phyloP scores from a whole-genome alignment of 371 early-diverging fungal genomes.

The Mortierella sp. region DNA sequence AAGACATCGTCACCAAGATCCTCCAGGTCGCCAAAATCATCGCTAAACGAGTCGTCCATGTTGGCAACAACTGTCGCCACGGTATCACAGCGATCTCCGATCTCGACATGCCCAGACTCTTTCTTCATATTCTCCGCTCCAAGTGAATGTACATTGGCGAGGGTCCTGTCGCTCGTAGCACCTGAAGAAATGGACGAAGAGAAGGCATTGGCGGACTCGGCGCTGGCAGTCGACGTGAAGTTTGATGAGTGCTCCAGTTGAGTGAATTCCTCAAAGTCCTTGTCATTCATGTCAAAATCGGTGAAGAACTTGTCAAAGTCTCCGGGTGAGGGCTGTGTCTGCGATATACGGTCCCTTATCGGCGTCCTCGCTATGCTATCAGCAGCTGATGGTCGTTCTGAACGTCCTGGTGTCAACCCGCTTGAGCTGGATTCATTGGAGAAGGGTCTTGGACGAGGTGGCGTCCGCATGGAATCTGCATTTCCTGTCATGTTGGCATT shows the following conservation, averaged over 20 bases:
- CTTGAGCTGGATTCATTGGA: neutral
- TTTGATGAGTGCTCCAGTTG: conserved; percentile 33
- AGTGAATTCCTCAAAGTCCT: conserved; percentile 39
- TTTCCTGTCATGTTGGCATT: conserved; percentile 31
- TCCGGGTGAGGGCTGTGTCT: conserved; percentile 26
- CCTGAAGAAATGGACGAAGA: conserved; percentile 3
- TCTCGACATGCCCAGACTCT: neutral
- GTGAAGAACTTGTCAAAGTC: conserved; percentile 47
- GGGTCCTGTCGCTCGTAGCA: neutral
- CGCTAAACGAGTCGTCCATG: neutral
- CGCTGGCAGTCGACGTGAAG: conserved; percentile 15
- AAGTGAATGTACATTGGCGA: neutral
- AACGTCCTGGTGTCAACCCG: neutral
- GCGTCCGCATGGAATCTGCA: neutral
- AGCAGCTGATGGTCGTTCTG: neutral
- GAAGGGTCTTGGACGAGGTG: neutral
- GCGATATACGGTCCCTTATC: neutral
- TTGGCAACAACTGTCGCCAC: neutral
- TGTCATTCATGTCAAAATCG: conserved; percentile 44
- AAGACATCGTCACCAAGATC: conserved; percentile 36
- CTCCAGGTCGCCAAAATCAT: conserved; percentile 36
- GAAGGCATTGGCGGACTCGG: neutral
- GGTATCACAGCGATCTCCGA: neutral
- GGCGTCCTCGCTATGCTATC: conserved; percentile 22
- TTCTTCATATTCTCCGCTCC: neutral